A percentile compares a stretch with the other conserved stretches of the same genome.
Conservation (phyloP, 169 alveolate species). For the Plasmodium knowlesi region DNA sequence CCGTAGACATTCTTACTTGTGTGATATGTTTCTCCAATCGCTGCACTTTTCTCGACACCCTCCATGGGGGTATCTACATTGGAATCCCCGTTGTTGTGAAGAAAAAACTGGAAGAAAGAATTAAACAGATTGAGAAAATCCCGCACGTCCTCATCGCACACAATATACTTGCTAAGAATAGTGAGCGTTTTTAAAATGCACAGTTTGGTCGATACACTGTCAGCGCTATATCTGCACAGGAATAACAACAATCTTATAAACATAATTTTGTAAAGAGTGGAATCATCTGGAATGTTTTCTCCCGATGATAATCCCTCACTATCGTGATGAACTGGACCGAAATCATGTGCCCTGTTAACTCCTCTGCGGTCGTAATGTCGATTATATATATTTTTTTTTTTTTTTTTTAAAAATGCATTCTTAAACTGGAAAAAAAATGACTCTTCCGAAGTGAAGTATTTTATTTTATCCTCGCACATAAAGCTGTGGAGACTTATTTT, state of each 20-base stretch:
- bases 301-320: background rate
- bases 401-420: background rate
- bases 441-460: background rate
- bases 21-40: background rate
- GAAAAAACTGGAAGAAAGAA: background rate
- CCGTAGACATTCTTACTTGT: background rate
- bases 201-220: background rate
- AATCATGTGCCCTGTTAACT: background rate
- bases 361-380: background rate
- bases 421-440: background rate
- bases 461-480: background rate
- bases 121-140: slow-evolving; percentile 17
- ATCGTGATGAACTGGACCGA: background rate
- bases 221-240: slow-evolving; percentile 8
- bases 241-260: slow-evolving; percentile 44
- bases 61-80: background rate
- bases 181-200: slow-evolving; percentile 16
- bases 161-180: background rate
- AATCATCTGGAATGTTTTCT: slow-evolving; percentile 7
- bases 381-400: background rate
- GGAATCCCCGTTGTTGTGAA: background rate
- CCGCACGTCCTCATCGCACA: slow-evolving; percentile 26
- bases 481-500: background rate
- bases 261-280: slow-evolving; percentile 14
- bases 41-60: background rate